Evolutionary conservation across 768 basidiomycete species (phyloP).

Genomic region (Amanita subjunquillea): DNA sequence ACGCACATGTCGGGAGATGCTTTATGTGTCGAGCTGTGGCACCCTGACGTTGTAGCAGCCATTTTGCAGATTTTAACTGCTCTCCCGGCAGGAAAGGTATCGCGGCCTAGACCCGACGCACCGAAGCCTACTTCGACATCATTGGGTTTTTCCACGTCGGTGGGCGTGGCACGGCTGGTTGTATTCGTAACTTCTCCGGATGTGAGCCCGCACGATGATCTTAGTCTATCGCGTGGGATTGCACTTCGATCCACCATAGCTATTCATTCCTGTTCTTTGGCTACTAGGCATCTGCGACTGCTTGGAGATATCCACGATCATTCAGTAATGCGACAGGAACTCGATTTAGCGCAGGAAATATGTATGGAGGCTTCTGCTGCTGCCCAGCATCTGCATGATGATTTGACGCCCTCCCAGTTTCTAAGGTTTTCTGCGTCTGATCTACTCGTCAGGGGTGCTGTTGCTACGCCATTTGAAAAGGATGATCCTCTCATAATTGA

Average conservation of each 20-base stretch:
- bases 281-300: slow-evolving; percentile 24
- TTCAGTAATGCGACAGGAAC: slow-evolving; percentile 37
- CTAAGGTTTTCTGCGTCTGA: slow-evolving; percentile 35
- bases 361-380: slow-evolving; percentile 33
- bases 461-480: slow-evolving; percentile 56
- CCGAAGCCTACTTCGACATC: slow-evolving; percentile 5
- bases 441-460: slow-evolving; percentile 45
- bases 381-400: slow-evolving; percentile 21
- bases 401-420: slow-evolving; percentile 25
- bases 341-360: slow-evolving; percentile 44
- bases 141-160: slow-evolving; percentile 41
- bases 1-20: slow-evolving; percentile 43
- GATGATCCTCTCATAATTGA: slow-evolving; percentile 55
- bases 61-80: slow-evolving; percentile 22
- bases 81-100: slow-evolving; percentile 27
- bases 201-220: slow-evolving; percentile 60
- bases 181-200: slow-evolving; percentile 72
- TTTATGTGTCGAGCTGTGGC: slow-evolving; percentile 60
- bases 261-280: slow-evolving; percentile 45
- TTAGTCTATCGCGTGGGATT: slow-evolving; percentile 60
- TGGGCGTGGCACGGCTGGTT: slow-evolving; percentile 53
- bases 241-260: slow-evolving; percentile 45
- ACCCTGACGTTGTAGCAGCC: slow-evolving; percentile 43
- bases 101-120: slow-evolving; percentile 8
- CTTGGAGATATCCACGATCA: slow-evolving; percentile 23